phyloP scores from a whole-genome alignment of 108 stramenopile genomes.

The Fistulifera solaris region DNA sequence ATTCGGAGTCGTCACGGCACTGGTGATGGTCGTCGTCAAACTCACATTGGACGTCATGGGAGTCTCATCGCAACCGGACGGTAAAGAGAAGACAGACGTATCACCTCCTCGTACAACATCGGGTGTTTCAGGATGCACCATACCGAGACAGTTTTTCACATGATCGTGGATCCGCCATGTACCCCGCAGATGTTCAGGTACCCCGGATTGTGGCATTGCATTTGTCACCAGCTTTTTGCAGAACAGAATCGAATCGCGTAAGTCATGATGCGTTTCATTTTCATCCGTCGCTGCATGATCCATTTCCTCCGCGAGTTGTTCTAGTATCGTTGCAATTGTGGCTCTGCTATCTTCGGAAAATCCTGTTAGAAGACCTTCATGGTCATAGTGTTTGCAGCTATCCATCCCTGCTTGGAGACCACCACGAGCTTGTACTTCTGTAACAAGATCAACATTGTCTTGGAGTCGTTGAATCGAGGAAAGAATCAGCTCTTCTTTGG shows the following conservation, averaged over 20 bases:
- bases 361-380: constrained; percentile 13
- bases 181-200: too few species aligned
- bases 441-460: constrained; percentile 22
- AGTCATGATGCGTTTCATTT: constrained; percentile 3
- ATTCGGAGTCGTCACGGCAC: constrained; percentile 3
- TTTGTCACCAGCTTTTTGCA: neutral
- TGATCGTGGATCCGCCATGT: too few species aligned
- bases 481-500: constrained; percentile 28
- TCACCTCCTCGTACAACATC: constrained; percentile 28
- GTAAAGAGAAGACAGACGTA: constrained; percentile 46
- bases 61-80: constrained; percentile 33
- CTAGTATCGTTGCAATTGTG: neutral
- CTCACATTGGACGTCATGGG: constrained; percentile 48
- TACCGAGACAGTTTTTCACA: neutral
- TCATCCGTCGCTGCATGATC: neutral
- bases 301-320: constrained; percentile 9
- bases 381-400: neutral
- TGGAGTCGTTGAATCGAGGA: constrained; percentile 26
- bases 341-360: constrained; percentile 6
- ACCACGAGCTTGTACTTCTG: constrained; percentile 6
- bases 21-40: constrained; percentile 33
- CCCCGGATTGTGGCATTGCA: too few species aligned
- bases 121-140: constrained; percentile 21
- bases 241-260: constrained; percentile 1
- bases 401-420: neutral